phyloP scores from a whole-genome alignment of 805 yeast species.

The Peterozyma xylosa region DNA sequence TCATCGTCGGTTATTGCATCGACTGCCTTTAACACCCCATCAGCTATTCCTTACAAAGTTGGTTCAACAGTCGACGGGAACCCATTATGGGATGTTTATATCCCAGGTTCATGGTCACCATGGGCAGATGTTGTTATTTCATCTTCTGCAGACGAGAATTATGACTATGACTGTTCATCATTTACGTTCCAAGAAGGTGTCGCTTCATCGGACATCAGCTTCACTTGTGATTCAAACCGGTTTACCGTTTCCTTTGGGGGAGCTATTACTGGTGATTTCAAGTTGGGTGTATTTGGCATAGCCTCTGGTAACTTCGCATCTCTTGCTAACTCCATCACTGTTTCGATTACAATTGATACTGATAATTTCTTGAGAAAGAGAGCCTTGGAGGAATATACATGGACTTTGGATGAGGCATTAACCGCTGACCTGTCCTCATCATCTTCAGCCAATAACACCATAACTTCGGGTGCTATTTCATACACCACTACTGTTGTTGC shows the following conservation, averaged over 20 bases:
- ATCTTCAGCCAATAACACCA: not conserved
- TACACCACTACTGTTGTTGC: conserved; percentile 6
- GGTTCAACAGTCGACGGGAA: conserved; percentile 4
- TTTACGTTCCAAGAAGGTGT: conserved; percentile 1
- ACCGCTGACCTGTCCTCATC: conserved; percentile 2
- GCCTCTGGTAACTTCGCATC: conserved; percentile 1
- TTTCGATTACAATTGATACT: conserved; percentile 7
- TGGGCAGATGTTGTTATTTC: conserved; percentile 7
- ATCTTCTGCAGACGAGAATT: conserved; percentile 7
- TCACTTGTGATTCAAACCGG: conserved; percentile 2
- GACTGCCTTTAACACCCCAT: not conserved
- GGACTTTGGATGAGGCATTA: conserved; percentile 7
- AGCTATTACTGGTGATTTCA: no score
- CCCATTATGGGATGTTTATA: conserved; percentile 8
- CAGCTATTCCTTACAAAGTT: conserved; percentile 5
- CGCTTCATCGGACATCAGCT: not conserved
- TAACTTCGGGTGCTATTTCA: conserved; percentile 3
- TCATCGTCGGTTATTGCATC: not conserved
- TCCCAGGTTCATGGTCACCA: conserved; percentile 7
- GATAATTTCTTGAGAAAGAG: conserved; percentile 7
- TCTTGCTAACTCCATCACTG: conserved; percentile 3
- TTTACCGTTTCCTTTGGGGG: conserved; percentile 7
- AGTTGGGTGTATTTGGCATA: not conserved
- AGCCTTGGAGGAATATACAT: conserved; percentile 5
- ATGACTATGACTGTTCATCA: conserved; percentile 4